Evolutionary conservation across 305 asterid species (phyloP), one percentile per base, ranked within the genome.

Genomic region (Rubia balearica): DNA sequence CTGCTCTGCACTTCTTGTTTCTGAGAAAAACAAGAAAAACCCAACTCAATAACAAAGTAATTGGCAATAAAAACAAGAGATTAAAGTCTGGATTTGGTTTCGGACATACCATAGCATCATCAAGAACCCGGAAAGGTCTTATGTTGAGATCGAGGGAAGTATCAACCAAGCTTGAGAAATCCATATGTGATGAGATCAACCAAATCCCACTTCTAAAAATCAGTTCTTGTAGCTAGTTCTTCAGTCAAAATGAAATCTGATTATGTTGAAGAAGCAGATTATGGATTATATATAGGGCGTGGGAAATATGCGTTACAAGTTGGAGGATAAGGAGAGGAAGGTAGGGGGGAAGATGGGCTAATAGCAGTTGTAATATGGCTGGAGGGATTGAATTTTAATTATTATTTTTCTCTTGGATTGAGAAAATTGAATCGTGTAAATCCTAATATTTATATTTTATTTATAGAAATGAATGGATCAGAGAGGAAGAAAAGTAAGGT

Each of bases 61-160:
- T 65, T 21, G 1, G 41, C 19, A 9, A 41, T 7, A 42, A 41
- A 19, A 65, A 13, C 46, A 64, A 27, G 22, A 21, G 12, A 13
- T 6, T 21, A 1, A 21, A 51, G 22, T 16, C 22, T 8, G 45
- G 17, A 27, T 7, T 38, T 10, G 12, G 7, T 4, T 13, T 46
- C 57, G 14, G 17, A 69, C 85, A 4, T 84, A 88, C 97, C 88
- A 78, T 74, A 33, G 61, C 66, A 68, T 81, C 81, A 11, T 78
- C 73, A 22, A 75, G 17, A 42, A 80, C 46, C 69, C 85, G 73
- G 75, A 76, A 77, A 45, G 81, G 98, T 36, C 75, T 88, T 19
- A 78, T 17, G 49, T 82, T 88, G 36, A 91, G 91, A 86, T 88
- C 87, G 79, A 91, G 71, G 10, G 98, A 91, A 73, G 91, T 84